Evolutionary conservation across 345 rosid species (phyloP).

Genomic region (Capsella bursapastoris): DNA sequence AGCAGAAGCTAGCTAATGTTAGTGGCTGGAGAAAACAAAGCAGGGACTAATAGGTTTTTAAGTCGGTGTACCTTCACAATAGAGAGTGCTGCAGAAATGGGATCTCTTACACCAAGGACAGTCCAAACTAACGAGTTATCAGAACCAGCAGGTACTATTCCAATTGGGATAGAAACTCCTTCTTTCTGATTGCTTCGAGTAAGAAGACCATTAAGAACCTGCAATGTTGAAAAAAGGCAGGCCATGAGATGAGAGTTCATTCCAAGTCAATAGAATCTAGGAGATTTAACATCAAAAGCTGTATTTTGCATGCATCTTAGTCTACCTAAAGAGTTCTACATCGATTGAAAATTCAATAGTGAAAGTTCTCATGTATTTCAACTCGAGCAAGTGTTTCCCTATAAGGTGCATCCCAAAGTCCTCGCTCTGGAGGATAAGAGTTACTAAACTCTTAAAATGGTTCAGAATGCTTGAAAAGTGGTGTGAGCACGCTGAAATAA

Average conservation of each 20-base stretch:
- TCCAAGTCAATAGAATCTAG: conserved; percentile 26
- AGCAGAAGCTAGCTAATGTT: not conserved
- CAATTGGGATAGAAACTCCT: conserved; percentile 98
- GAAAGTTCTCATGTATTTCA: conserved; percentile 22
- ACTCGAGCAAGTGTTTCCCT: conserved; percentile 26
- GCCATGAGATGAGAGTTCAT: conserved; percentile 27
- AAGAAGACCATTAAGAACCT: conserved; percentile 96
- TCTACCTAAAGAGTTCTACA: conserved; percentile 30
- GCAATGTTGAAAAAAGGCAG: conserved; percentile 39
- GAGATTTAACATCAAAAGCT: conserved; percentile 23
- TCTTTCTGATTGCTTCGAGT: conserved; percentile 88
- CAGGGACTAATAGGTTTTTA: conserved; percentile 5
- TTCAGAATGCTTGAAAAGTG: conserved; percentile 40
- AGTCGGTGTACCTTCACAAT: conserved; percentile 75
- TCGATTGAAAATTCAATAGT: conserved; percentile 11
- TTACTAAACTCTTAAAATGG: conserved; percentile 35
- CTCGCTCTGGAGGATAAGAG: conserved; percentile 27
- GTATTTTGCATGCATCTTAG: conserved; percentile 28
- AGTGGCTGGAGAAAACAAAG: conserved; percentile 7
- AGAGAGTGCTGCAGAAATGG: conserved; percentile 92
- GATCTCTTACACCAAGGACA: conserved; percentile 96
- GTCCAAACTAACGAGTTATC: conserved; percentile 99
- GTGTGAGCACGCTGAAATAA: conserved; percentile 36
- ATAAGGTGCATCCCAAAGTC: conserved; percentile 39
- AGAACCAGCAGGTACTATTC: conserved; percentile 98